phyloP scores from a whole-genome alignment of 495 filamentous ascomycete genomes.

The Xylaria curta region DNA sequence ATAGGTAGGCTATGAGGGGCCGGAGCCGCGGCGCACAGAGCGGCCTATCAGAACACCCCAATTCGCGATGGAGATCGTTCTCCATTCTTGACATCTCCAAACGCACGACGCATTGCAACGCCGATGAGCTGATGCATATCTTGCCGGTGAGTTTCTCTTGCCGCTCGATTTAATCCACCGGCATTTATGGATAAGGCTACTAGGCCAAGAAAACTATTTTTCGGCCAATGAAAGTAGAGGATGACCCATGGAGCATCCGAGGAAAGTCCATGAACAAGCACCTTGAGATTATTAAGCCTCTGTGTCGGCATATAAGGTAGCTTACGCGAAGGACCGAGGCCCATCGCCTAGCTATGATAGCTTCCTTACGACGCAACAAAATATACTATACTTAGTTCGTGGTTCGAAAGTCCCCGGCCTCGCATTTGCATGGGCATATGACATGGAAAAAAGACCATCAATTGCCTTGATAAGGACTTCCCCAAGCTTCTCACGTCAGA shows the following conservation, averaged over 20 bases:
- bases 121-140: slow-evolving; percentile 3
- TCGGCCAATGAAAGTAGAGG: no score
- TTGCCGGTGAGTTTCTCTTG: slow-evolving; percentile 16
- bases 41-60: slow-evolving; percentile 14
- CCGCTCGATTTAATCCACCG: background rate
- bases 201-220: background rate
- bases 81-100: slow-evolving; percentile 13
- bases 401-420: background rate
- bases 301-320: background rate
- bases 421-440: background rate
- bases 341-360: background rate
- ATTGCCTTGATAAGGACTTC: background rate
- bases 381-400: background rate
- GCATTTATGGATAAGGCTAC: slow-evolving; percentile 3
- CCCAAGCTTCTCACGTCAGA: background rate
- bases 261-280: background rate
- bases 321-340: background rate
- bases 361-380: background rate
- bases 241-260: no score
- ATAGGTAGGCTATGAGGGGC: background rate
- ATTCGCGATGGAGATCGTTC: slow-evolving; percentile 1
- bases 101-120: slow-evolving; percentile 18
- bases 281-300: background rate
- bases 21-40: slow-evolving; percentile 20
- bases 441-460: background rate